Evolutionary conservation across 140 eudicot species (phyloP), one percentile per base, ranked within the genome.

Genomic region (Oenanthe javanica): DNA sequence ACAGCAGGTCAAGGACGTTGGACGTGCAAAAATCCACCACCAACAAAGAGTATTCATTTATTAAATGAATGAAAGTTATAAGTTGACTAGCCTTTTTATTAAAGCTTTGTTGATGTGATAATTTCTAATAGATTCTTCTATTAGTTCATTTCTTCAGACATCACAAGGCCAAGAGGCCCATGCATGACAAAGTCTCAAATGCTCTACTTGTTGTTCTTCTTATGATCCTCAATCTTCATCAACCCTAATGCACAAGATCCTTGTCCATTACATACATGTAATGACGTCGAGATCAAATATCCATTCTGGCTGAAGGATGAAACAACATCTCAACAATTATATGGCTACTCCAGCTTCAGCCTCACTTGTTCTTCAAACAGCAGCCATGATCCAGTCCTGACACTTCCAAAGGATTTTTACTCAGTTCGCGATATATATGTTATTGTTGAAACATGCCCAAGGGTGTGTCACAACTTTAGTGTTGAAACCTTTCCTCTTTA

Each of bases 261-360:
- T 23, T 87, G 90, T 71, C 81, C 78, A 7, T 11, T 79, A 36
- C 12, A 8, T 40, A 0, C 0, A 0, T 84, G 87, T n/a, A 23
- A 36, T 12, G 14, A 9, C 21, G 0, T 76, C 25, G 52, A 0
- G 6, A 87, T 84, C 16, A 42, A 48, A 8, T 84, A 87, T 81
- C 87, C 89, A 2, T 84, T 87, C 81, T 84, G 87, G 87, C 57
- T 10, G 59, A 1, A 43, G 0, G 75, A 50, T 15, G 19, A 0
- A 45, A 21, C 57, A 66, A 5, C 81, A 13, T 1, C 80, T 3
- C 6, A 6, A 61, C 81, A 77, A 57, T 40, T 6, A 14, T 86
- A 87, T 47, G 89, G 89, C 18, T 86, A 86, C 48, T n/a, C 67
- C 1, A 75, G 50, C 79, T 79, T 86, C 25, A 85, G 89, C 9